Conservation (phyloP, 108 stramenopile genomes). For the Fragilariopsis cylindrus region DNA sequence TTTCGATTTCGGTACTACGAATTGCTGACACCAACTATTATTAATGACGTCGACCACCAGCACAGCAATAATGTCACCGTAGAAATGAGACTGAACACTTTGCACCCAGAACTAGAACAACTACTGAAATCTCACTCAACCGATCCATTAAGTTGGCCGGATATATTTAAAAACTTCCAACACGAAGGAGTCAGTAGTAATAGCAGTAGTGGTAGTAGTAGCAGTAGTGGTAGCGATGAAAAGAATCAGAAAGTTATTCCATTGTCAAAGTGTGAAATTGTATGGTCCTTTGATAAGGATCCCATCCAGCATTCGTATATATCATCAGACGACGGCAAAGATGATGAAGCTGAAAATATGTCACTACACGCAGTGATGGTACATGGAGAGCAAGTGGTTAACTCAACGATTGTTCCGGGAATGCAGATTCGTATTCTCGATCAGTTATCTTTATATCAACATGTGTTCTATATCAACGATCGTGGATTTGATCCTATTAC, state of each 20-base stretch:
- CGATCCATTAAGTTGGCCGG: constrained; percentile 44
- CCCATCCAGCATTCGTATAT: constrained; percentile 61
- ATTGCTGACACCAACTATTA: constrained; percentile 25
- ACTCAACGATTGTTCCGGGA: constrained; percentile 76
- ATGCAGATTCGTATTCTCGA: constrained; percentile 71
- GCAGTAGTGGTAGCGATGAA: not conserved
- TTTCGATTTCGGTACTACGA: constrained; percentile 84
- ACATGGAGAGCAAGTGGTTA: constrained; percentile 73
- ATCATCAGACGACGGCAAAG: constrained; percentile 5
- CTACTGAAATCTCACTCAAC: constrained; percentile 28
- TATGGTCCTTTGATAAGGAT: constrained; percentile 66
- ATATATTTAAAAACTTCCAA: constrained; percentile 31
- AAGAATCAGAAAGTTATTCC: constrained; percentile 8
- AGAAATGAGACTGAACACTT: constrained; percentile 62
- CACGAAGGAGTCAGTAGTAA: not conserved
- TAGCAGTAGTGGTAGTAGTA: too few relatives aligned
- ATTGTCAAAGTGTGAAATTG: constrained; percentile 61
- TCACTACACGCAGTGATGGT: constrained; percentile 80
- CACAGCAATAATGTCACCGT: constrained; percentile 16
- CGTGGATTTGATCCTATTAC: constrained; percentile 75
- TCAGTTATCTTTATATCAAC: constrained; percentile 72
- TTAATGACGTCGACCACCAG: constrained; percentile 2
- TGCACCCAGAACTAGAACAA: constrained; percentile 55
- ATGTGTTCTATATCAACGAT: constrained; percentile 86
- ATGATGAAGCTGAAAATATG: not conserved